Evolutionary conservation across 1,284 basidiomycete species (phyloP).

Genomic region (Melanopsichium pennsylvanicum): DNA sequence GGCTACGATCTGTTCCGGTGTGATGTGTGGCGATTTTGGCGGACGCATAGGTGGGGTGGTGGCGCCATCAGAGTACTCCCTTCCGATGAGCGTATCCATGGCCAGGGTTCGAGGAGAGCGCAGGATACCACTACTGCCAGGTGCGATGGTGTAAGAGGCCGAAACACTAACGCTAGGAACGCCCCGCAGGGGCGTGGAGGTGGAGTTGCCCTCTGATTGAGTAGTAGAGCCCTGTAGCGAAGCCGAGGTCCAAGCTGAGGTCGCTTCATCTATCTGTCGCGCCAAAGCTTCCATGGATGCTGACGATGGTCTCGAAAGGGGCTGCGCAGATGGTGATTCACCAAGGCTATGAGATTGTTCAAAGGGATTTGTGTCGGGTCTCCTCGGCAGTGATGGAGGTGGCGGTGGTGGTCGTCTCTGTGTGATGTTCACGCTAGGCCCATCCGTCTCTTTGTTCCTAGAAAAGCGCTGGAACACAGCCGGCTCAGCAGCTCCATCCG

Average conservation of each 20-base stretch:
- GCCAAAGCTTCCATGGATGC: slow-evolving; percentile 23
- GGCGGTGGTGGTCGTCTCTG: slow-evolving; percentile 27
- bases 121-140: background rate
- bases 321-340: background rate
- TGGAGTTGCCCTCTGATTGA: background rate
- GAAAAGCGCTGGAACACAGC: slow-evolving; percentile 28
- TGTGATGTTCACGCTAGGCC: background rate
- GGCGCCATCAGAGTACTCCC: slow-evolving; percentile 5
- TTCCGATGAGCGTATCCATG: slow-evolving; percentile 33
- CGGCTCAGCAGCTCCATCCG: background rate
- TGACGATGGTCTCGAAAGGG: too few relatives aligned
- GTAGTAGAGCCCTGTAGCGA: background rate
- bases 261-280: slow-evolving; percentile 27
- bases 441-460: background rate
- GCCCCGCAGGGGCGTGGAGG: too few relatives aligned
- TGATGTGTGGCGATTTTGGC: slow-evolving; percentile 39
- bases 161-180: too few relatives aligned
- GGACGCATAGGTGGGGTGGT: slow-evolving; percentile 18
- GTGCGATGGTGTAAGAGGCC: too few relatives aligned
- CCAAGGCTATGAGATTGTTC: background rate
- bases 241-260: slow-evolving; percentile 10
- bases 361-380: slow-evolving; percentile 6
- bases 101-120: slow-evolving; percentile 44
- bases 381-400: slow-evolving; percentile 13
- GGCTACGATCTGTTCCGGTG: slow-evolving; percentile 31